Evolutionary conservation across 2,329 filamentous ascomycete genomes (phyloP).

Genomic region (Lachnum nothofagi): DNA sequence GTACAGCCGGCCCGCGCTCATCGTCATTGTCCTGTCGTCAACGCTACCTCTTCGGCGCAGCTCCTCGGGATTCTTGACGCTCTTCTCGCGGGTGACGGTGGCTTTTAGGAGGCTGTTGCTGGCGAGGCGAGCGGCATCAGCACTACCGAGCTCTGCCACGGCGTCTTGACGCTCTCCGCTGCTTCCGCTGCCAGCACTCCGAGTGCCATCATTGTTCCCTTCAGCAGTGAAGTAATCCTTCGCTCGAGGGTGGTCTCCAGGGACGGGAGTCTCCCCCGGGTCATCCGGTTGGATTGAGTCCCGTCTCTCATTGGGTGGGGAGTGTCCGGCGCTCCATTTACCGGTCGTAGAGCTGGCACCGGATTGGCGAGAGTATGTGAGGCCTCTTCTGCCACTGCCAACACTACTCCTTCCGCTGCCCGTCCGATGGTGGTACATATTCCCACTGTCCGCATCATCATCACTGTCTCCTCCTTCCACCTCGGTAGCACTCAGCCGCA

Average conservation of each 20-base stretch:
- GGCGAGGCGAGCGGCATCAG: constrained; percentile 46
- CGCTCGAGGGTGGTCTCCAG: constrained; percentile 9
- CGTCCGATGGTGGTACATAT: constrained; percentile 59
- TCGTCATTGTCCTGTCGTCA: constrained; percentile 69
- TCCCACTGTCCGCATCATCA: constrained; percentile 55
- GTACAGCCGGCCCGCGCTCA: constrained; percentile 62
- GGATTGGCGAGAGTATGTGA: constrained; percentile 37
- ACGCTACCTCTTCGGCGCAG: constrained; percentile 73
- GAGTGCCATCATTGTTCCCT: constrained; percentile 23
- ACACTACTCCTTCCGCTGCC: constrained; percentile 68
- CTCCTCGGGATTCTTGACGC: constrained; percentile 64
- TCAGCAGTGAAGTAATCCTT: constrained; percentile 27
- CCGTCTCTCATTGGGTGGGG: constrained; percentile 37
- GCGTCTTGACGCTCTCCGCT: constrained; percentile 53
- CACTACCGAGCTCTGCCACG: constrained; percentile 47
- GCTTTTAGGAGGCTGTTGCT: constrained; percentile 55
- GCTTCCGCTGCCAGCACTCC: constrained; percentile 30
- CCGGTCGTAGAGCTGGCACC: constrained; percentile 28
- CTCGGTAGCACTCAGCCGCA: constrained; percentile 90
- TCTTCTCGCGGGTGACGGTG: constrained; percentile 58
- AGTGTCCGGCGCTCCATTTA: constrained; percentile 41
- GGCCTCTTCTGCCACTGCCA: constrained; percentile 35
- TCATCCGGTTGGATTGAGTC: constrained; percentile 24
- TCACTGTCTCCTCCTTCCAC: constrained; percentile 84
- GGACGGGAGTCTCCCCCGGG: constrained; percentile 27